Conservation (phyloP, 306 rosid species). For the Fagus crenata region DNA sequence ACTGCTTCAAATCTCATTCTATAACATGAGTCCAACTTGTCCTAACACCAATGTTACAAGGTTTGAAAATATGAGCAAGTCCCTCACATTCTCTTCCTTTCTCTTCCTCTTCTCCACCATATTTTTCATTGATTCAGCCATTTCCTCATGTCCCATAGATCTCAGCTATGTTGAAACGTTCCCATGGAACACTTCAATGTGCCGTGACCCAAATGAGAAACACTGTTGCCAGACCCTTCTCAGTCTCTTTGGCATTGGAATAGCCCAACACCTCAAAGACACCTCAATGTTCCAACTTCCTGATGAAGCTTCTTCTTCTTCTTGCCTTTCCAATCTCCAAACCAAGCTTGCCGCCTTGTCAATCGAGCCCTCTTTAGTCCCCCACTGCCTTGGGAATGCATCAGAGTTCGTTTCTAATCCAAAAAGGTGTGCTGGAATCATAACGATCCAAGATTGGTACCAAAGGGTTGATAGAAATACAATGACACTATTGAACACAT, state of each 20-base stretch:
- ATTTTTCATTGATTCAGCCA: not conserved
- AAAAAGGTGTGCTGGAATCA: constrained; percentile 60
- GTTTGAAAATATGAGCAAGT: constrained; percentile 23
- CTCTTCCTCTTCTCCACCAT: constrained; percentile 21
- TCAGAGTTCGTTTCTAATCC: constrained; percentile 50
- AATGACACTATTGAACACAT: constrained; percentile 32
- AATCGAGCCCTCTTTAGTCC: constrained; percentile 36
- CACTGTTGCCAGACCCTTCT: constrained; percentile 70
- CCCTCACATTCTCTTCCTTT: not conserved
- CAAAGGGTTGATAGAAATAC: constrained; percentile 38
- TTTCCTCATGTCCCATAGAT: constrained; percentile 65
- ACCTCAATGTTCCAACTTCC: constrained; percentile 57
- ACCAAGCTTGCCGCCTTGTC: constrained; percentile 37
- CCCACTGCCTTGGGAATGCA: constrained; percentile 48
- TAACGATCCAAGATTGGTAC: constrained; percentile 47
- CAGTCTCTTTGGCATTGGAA: constrained; percentile 62
- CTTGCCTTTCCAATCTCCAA: constrained; percentile 54
- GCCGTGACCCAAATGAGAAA: constrained; percentile 31
- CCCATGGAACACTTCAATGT: constrained; percentile 74
- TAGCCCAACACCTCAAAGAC: constrained; percentile 58
- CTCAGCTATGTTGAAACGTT: constrained; percentile 60
- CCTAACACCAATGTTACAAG: not conserved
- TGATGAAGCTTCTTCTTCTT: constrained; percentile 40
- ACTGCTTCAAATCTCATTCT: not conserved
- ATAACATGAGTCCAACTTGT: not conserved